Conservation (phyloP, 164 flowering plant genomes). For the Malania oleifera region DNA sequence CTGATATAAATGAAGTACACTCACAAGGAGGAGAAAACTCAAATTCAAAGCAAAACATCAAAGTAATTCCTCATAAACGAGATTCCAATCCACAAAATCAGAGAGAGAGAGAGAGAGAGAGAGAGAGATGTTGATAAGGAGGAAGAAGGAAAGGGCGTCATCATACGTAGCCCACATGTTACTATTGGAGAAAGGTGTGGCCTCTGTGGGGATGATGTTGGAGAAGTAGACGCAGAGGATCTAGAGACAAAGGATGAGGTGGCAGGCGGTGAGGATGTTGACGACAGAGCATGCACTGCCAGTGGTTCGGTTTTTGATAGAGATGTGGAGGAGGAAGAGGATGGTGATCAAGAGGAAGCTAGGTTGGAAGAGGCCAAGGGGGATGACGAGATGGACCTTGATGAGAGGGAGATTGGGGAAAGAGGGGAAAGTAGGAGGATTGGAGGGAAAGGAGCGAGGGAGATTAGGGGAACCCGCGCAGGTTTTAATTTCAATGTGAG, state of each 20-base stretch:
- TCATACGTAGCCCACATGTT: conserved; percentile 17
- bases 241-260: conserved; percentile 35
- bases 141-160: too few species aligned
- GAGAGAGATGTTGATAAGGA: too few species aligned
- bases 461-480: too few species aligned
- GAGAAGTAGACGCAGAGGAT: conserved; percentile 26
- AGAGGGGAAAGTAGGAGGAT: too few species aligned
- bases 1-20: too few species aligned
- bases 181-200: conserved; percentile 9
- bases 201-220: background rate
- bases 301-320: conserved; percentile 30
- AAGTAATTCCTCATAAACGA: too few species aligned
- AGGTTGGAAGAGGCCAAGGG: conserved; percentile 61
- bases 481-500: too few species aligned
- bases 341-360: conserved; percentile 51
- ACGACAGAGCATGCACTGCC: conserved; percentile 10
- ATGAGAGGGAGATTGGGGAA: conserved; percentile 31
- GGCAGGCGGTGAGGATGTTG: conserved; percentile 21
- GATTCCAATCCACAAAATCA: too few species aligned
- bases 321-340: conserved; percentile 50
- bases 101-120: too few species aligned
- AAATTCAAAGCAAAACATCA: too few species aligned
- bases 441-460: too few species aligned
- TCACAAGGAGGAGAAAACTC: too few species aligned
- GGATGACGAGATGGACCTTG: conserved; percentile 43